Evolutionary conservation across 352 stramenopile genomes (phyloP).

Genomic region (Phytophthora rubi): DNA sequence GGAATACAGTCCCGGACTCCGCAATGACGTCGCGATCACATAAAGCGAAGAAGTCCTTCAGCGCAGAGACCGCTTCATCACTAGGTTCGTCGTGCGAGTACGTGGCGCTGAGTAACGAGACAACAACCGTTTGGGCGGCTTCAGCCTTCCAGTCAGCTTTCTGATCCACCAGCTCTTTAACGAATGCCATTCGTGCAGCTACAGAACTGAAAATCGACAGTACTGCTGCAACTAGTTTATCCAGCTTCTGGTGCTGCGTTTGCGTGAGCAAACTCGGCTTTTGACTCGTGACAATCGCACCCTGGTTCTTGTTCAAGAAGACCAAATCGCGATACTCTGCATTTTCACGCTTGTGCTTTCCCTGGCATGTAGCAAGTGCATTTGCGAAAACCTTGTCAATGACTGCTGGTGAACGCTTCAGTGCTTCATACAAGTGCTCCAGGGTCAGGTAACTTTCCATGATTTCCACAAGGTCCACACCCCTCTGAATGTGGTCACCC

Average conservation of each 20-base stretch:
- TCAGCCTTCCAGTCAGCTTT: slow-evolving; percentile 36
- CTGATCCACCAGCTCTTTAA: slow-evolving; percentile 24
- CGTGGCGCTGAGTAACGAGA: slow-evolving; percentile 30
- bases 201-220: slow-evolving; percentile 32
- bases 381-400: slow-evolving; percentile 36
- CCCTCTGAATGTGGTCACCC: slow-evolving; percentile 22
- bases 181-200: slow-evolving; percentile 11
- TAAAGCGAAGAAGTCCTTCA: slow-evolving; percentile 34
- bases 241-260: slow-evolving; percentile 39
- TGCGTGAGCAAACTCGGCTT: slow-evolving; percentile 26
- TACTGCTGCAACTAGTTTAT: slow-evolving; percentile 31
- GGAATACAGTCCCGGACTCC: slow-evolving; percentile 19
- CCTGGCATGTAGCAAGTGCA: slow-evolving; percentile 16
- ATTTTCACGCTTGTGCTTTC: slow-evolving; percentile 14
- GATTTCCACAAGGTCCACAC: slow-evolving; percentile 39
- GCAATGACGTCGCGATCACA: slow-evolving; percentile 21
- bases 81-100: slow-evolving; percentile 15
- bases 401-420: slow-evolving; percentile 32
- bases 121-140: slow-evolving; percentile 32
- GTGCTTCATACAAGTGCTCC: slow-evolving; percentile 52
- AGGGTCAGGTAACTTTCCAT: slow-evolving; percentile 57
- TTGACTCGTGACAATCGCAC: slow-evolving; percentile 5
- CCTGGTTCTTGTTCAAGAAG: slow-evolving; percentile 47
- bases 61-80: slow-evolving; percentile 15
- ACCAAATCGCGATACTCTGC: slow-evolving; percentile 42